Evolutionary conservation across 805 yeast genomes (phyloP), one percentile per base, ranked within the genome.

Genomic region (Schwanniomyces sp.): DNA sequence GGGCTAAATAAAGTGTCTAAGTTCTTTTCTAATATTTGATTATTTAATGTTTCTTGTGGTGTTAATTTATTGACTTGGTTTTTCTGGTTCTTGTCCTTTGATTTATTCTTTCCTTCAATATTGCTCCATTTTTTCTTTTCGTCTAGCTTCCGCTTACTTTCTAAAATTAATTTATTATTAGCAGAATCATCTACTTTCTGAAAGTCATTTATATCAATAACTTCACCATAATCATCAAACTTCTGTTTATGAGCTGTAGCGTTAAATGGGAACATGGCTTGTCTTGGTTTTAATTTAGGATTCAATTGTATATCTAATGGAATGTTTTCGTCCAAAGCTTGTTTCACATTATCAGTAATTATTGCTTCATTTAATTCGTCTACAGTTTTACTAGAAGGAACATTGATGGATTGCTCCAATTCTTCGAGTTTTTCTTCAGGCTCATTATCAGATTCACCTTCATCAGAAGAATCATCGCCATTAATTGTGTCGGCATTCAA

Each of bases 171-270:
- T 51, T 67, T 65, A 21, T 55, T 61, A 49, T 69, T 68, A 30
- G 66, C 59, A 18, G 61, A 68, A 54, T 81, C 85, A 52, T 82
- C 88, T 41, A 74, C 71, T 46, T 76, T 76, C 52, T 75, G 77
- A 57, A 84, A 86, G 55, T 85, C 86, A 34, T 81, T 79, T 38
- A 78, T 77, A 51, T 85, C 84, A 17, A 91, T 83, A 1, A 84
- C 67, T 47, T 82, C 85, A 27, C 99, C 99, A 63, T 92, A 94
- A 54, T 92, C 97, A 61, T 94, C 98, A 41, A 76, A 70, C 53
- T 86, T 81, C 21, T 78, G 70, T 55, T 81, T 80, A 41, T 74
- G 78, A 7, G 59, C 51, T 24, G 54, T 52, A 1, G 79, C 77
- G 34, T 80, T 69, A 55, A 72, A 86, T 10, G 96, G 98, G 59